Percentiles rank a stretch among this genome's conserved stretches.
phyloP scores from a whole-genome alignment of 139 green algal genomes.

The Volvox reticuliferus region DNA sequence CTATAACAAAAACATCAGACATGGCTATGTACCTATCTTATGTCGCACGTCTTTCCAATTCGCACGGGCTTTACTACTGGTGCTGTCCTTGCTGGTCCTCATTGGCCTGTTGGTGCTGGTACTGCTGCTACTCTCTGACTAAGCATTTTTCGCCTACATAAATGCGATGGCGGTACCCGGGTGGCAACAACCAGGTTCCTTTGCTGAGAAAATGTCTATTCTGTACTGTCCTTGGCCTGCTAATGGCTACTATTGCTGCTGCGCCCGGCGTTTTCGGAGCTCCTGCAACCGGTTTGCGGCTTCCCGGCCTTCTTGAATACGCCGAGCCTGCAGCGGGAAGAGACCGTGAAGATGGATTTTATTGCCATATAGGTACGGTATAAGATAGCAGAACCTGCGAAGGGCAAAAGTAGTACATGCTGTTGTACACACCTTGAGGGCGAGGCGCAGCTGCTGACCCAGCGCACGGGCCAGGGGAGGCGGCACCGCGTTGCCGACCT shows the following conservation, averaged over 20 bases:
- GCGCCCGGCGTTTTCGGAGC: conserved; percentile 1
- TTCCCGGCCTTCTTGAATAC: background rate
- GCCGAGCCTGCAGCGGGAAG: background rate
- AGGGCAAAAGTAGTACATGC: background rate
- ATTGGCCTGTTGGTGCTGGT: no score
- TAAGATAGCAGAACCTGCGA: background rate
- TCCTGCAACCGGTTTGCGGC: background rate
- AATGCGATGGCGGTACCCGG: no score
- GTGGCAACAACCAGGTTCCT: no score
- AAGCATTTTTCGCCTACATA: no score
- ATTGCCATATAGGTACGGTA: background rate
- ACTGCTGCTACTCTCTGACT: no score
- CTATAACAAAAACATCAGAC: no score
- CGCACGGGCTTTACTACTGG: no score
- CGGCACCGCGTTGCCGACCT: conserved; percentile 95
- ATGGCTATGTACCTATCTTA: no score
- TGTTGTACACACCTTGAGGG: conserved; percentile 58
- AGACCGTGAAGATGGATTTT: background rate
- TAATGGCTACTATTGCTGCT: background rate
- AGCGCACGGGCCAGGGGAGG: conserved; percentile 88
- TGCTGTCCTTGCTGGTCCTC: no score
- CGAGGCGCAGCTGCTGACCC: conserved; percentile 78
- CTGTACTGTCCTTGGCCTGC: no score
- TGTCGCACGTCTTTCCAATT: no score
- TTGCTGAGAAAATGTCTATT: no score